Evolutionary conservation across 1,139 yeast genomes (phyloP), one percentile per base, ranked within the genome.

Genomic region (Yamadazyma sp.): DNA sequence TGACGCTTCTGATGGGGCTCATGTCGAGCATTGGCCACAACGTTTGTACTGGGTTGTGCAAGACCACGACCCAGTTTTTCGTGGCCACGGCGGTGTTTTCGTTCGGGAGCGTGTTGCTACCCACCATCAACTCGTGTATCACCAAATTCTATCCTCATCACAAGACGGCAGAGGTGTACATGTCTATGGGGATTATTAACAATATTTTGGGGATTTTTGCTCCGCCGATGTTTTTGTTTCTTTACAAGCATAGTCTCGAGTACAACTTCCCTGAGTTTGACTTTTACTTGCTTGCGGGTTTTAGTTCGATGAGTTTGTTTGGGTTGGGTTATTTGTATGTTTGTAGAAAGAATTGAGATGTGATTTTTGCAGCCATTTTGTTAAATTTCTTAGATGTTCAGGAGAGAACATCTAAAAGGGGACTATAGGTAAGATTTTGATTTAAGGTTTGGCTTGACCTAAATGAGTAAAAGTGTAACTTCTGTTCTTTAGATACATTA

Each of bases 181-280:
- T 41, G 30, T 34, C 47, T 9, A 34, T 42, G 23, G 29, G 22
- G 15, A 28, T 42, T 14, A 10, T 42, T 4, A 16, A 31, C 10
- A 60, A 57, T 42, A 12, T 54, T 4, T 39, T 53, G 16, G 37
- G 47, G 12, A 39, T 61, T 17, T 29, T 53, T 1, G 39, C 47
- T 5, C 69, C 69, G 1, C 34, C 56, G 13, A 18, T 52, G 0
- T 27, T 57, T 31, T 41, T 62, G 30, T 46, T 52, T 6, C 13
- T 59, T 13, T 64, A 62, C 49, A 63, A 53, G 18, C 31, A 26
- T 17, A 43, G 46, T 2, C 22, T 47, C 9, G 23, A 29, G 5
- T 38, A 34, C 14, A 31, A 31, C 3, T 6, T 35, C 1, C 33
- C 41, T 2, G 35, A 34, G 14, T 30, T 46, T n/a, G 41, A 44